phyloP scores from a whole-genome alignment of 805 yeast species.

The Zygotorulaspora florentina region DNA sequence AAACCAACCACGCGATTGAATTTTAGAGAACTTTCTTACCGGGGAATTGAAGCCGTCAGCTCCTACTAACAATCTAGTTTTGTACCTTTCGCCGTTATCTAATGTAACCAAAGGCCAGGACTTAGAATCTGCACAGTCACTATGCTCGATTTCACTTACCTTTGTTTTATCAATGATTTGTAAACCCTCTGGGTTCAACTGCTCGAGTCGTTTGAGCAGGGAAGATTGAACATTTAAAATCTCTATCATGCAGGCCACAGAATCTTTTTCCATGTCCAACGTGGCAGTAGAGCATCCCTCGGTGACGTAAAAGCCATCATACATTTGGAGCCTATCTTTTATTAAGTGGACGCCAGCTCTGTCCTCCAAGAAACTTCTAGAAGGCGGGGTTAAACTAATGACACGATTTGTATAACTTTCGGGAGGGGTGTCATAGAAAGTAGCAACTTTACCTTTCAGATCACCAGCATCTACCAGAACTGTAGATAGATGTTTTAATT shows the following conservation, averaged over 20 bases:
- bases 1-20: constrained; percentile 88
- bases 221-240: constrained; percentile 79
- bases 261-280: constrained; percentile 63
- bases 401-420: constrained; percentile 70
- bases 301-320: constrained; percentile 78
- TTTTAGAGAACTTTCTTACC: constrained; percentile 74
- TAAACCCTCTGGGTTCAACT: constrained; percentile 36
- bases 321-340: constrained; percentile 68
- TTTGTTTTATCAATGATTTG: constrained; percentile 61
- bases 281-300: constrained; percentile 74
- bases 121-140: constrained; percentile 34
- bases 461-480: constrained; percentile 71
- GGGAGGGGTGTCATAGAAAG: constrained; percentile 35
- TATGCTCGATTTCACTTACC: constrained; percentile 50
- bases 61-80: constrained; percentile 79
- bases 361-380: constrained; percentile 57
- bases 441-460: constrained; percentile 47
- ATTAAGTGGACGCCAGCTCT: constrained; percentile 78
- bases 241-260: constrained; percentile 81
- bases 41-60: constrained; percentile 97
- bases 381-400: constrained; percentile 78
- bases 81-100: constrained; percentile 57
- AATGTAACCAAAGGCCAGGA: constrained; percentile 78
- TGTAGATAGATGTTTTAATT: constrained; percentile 55
- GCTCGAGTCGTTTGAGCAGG: constrained; percentile 49